These are phyloP conservation scores for Sarocladiaceae sp. DNA, from an alignment of 2,329 filamentous ascomycete species.

Conservation along the genomic window DNA sequence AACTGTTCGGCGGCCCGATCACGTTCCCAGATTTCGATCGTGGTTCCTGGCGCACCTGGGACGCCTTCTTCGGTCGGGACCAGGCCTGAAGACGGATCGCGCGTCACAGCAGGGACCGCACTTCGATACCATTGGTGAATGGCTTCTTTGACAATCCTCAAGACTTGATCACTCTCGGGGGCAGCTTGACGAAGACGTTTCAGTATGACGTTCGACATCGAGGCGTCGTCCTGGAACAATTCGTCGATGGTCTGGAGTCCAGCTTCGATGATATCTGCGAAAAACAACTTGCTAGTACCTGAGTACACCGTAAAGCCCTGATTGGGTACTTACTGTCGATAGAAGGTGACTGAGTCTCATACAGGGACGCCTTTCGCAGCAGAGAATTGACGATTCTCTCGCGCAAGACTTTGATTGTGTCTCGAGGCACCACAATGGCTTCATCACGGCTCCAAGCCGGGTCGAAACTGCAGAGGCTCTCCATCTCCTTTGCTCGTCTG, in stretches of 20 bases:
- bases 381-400: slow-evolving; percentile 6
- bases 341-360: background rate
- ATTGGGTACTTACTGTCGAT: background rate
- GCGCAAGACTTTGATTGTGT: slow-evolving; percentile 13
- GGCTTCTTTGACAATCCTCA: slow-evolving; percentile 12
- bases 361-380: background rate
- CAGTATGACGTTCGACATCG: slow-evolving; percentile 12
- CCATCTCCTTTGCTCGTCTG: slow-evolving; percentile 16
- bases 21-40: slow-evolving; percentile 12
- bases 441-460: slow-evolving; percentile 17
- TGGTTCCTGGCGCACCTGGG: slow-evolving; percentile 6
- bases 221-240: too few relatives aligned
- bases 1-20: slow-evolving; percentile 12
- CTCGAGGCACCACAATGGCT: slow-evolving; percentile 10
- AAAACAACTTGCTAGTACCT: too few relatives aligned
- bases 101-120: slow-evolving; percentile 11
- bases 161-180: slow-evolving; percentile 5
- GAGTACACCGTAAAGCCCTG: too few relatives aligned
- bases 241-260: too few relatives aligned
- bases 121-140: slow-evolving; percentile 17
- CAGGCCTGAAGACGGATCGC: slow-evolving; percentile 13
- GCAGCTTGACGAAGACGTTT: slow-evolving; percentile 10
- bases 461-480: slow-evolving; percentile 17
- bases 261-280: too few relatives aligned
- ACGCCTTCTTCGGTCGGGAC: slow-evolving; percentile 9